Evolutionary conservation across 1,284 basidiomycete genomes (phyloP).

Genomic region (Taiwanofungus camphoratus): DNA sequence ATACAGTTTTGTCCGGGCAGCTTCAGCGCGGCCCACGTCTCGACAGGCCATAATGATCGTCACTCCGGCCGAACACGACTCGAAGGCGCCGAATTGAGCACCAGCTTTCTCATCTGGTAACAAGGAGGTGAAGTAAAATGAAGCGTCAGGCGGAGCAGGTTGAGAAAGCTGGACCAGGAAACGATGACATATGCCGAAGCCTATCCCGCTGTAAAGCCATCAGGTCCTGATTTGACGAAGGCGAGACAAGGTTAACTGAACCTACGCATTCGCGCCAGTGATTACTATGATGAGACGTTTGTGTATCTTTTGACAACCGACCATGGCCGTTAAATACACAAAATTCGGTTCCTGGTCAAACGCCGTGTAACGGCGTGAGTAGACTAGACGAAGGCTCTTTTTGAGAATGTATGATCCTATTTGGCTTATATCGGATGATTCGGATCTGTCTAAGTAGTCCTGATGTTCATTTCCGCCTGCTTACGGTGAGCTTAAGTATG

Average conservation of each 20-base stretch:
- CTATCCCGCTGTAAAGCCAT: conserved; percentile 60
- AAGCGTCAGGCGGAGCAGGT: conserved; percentile 41
- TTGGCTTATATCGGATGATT: no score
- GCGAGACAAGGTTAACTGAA: conserved; percentile 3
- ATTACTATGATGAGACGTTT: conserved; percentile 49
- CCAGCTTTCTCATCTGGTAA: no score
- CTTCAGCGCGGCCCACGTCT: conserved; percentile 56
- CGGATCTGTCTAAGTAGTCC: no score
- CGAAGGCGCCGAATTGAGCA: no score
- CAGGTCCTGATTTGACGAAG: background rate
- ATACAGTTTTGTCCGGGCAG: conserved; percentile 52
- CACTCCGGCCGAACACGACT: conserved; percentile 35
- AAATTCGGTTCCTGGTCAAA: background rate
- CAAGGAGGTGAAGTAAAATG: conserved; percentile 33
- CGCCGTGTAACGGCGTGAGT: background rate
- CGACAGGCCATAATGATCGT: conserved; percentile 85
- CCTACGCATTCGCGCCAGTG: conserved; percentile 66
- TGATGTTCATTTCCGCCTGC: no score
- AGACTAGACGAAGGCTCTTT: no score
- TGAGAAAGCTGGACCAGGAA: conserved; percentile 67
- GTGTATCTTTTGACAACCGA: background rate
- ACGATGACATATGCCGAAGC: conserved; percentile 80
- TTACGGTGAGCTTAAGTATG: no score
- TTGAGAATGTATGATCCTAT: no score
- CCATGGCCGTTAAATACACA: background rate